These are phyloP conservation scores for Monocercomonoides exilis DNA, from an alignment of 78 protist species.

Conservation along the genomic window DNA sequence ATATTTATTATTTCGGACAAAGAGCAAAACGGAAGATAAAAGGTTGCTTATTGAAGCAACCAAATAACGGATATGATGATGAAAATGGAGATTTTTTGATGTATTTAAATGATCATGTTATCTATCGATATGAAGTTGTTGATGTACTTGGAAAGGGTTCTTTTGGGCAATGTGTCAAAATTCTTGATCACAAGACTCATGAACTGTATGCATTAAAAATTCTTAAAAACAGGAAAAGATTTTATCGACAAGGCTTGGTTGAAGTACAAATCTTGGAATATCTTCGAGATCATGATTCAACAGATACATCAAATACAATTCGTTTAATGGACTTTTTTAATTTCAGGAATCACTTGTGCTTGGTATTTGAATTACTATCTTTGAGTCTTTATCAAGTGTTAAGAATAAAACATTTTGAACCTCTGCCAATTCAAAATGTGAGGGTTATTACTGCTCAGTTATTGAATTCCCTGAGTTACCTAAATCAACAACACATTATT, in stretches of 20 bases:
- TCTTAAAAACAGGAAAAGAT: slow-evolving; percentile 76
- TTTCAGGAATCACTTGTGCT: slow-evolving; percentile 74
- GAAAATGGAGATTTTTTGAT: slow-evolving; percentile 69
- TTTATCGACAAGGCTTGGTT: slow-evolving; percentile 79
- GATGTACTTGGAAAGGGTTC: slow-evolving; percentile 68
- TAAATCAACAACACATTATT: slow-evolving; percentile 56
- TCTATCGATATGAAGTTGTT: slow-evolving; percentile 69
- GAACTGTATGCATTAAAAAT: slow-evolving; percentile 69
- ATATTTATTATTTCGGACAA: not conserved
- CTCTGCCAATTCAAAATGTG: no score
- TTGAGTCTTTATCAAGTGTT: slow-evolving; percentile 70
- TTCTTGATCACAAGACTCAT: slow-evolving; percentile 49
- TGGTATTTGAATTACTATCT: slow-evolving; percentile 58
- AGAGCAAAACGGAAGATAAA: no score
- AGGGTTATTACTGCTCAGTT: slow-evolving; percentile 70
- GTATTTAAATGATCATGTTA: slow-evolving; percentile 67
- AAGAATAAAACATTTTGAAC: slow-evolving; percentile 55
- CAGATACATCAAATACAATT: slow-evolving; percentile 20
- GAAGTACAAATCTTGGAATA: slow-evolving; percentile 78
- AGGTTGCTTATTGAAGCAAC: no score
- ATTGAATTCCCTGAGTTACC: slow-evolving; percentile 54
- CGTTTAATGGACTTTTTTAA: slow-evolving; percentile 41
- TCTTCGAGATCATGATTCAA: slow-evolving; percentile 19
- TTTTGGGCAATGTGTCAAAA: slow-evolving; percentile 62
- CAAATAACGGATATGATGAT: slow-evolving; percentile 58